These are phyloP conservation scores for Trypethelium eluteriae DNA, from an alignment of 495 filamentous ascomycete species.

Conservation along the genomic window DNA sequence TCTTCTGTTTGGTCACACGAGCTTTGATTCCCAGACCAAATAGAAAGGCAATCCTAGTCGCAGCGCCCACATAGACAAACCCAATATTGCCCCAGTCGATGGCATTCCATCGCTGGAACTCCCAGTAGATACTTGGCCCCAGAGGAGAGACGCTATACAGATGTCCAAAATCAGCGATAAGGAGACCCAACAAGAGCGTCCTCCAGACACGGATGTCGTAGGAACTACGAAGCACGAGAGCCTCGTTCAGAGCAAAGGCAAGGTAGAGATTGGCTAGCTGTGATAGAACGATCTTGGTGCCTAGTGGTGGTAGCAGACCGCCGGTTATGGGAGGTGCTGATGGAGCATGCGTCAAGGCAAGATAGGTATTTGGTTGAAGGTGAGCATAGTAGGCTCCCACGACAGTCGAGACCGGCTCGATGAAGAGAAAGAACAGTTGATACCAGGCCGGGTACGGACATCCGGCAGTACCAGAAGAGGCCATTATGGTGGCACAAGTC, in stretches of 20 bases:
- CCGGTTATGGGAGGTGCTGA: constrained; percentile 35
- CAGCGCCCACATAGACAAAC: constrained; percentile 27
- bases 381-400: constrained; percentile 57
- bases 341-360: constrained; percentile 48
- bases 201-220: constrained; percentile 57
- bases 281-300: constrained; percentile 49
- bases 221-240: constrained; percentile 56
- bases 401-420: constrained; percentile 60
- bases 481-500: neutral
- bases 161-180: constrained; percentile 63
- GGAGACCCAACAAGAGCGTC: constrained; percentile 50
- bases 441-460: constrained; percentile 37
- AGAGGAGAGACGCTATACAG: constrained; percentile 48
- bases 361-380: constrained; percentile 49
- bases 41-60: constrained; percentile 22
- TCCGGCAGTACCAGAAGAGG: neutral
- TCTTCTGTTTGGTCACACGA: neutral
- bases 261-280: constrained; percentile 60
- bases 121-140: constrained; percentile 50
- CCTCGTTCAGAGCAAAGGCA: constrained; percentile 62
- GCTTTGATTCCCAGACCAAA: constrained; percentile 17
- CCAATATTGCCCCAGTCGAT: constrained; percentile 49
- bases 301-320: constrained; percentile 26
- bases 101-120: constrained; percentile 50
- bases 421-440: constrained; percentile 55